Base-by-base conservation (phyloP, 2,329 filamentous ascomycete genomes). In the Fonsecaea pugnacius region DNA sequence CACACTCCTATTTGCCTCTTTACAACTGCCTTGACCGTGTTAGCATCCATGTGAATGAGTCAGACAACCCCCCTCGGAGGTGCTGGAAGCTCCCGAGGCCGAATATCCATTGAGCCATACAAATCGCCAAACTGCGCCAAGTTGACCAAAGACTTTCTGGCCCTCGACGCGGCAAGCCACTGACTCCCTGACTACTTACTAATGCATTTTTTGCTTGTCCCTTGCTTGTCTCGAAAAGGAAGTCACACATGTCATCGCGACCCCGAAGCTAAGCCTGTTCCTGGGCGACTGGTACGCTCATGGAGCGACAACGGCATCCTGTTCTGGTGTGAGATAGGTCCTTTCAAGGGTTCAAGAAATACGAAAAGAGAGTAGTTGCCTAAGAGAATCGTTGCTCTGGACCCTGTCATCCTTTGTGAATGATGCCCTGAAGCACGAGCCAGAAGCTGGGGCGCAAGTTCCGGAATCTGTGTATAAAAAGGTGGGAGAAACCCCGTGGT, bases 31-130 rank as follows among this genome's bases (percentile, higher is more conserved):
- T 27, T 38, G 57, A 16, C 33, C 5, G 18, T 40, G 6, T 59
- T 38, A 59, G 46, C 51, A 33, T n/a, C 6, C 33, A 4, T 33
- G n/a, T 53, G 32, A 35, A 53, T 35, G 55, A 58, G 57, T 59
- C 46, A 52, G 43, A 32, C n/a, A 18, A 53, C 2, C 2, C 21
- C 46, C 57, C 57, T 32, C 57, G 57, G 57, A 59, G 30, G 21
- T 51, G 18, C 4, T 36, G 21, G 21, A 46, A 46, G n/a, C 43
- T 24, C 18, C 56, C 40, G 57, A 30, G 2, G 33, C 57, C 57
- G 24, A 59, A 48, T 6, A n/a, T 27, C n/a, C 56, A 30, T 43
- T 40, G 27, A 48, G 46, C 46, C 43, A 59, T 4, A 21, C 40
- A 24, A 21, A 1, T 21, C 18, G 18, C 43, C 43, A 12, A 48